Base-by-base conservation (phyloP, 805 yeast genomes). In the Kodamaea leandrae region DNA sequence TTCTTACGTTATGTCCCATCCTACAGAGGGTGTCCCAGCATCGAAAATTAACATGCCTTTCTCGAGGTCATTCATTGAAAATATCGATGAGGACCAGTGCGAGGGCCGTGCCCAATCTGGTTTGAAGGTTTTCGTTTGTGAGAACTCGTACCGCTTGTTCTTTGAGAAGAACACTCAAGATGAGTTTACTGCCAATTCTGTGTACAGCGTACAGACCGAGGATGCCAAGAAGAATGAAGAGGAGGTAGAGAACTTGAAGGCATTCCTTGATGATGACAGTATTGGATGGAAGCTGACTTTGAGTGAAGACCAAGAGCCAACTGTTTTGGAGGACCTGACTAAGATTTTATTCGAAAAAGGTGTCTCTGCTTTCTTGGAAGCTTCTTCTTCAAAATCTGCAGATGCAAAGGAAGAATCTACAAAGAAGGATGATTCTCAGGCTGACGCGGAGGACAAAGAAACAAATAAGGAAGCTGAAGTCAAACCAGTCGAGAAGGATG, bases 1-100 rank as follows among this genome's bases (percentile, higher is more conserved):
- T 0, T 86, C 95, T 32, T 93, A 85, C 61, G 78, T 90, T 32
- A 84, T 93, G 86, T 84, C 96, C 3, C 95, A 88, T 54, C 98
- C 99, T 27, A 93, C 99, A 2, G 99, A 93, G 62, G 98, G 98
- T 21, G 84, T 93, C 13, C 82, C 88, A 13, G 78, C 86, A 14
- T 80, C 84, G 32, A 80, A 80, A 50, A 76, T 93, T 41, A 76
- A 77, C 47, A 71, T 87, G 61, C 98, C 98, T 18, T 85, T 91
- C 62, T 67, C 86, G 49, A 83, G 80, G 51, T 59, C 76, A 4
- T 74, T 71, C 39, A 64, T 81, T 34, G 78, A 79, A 34, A 73
- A 67, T 36, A 76, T 77, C 8, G 81, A 70, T 33, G 78, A 73
- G 39, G 83, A 77, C 13, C 68, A 65, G 46, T 65, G 78, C 41